Evolutionary conservation across 495 filamentous ascomycete species (phyloP).

Genomic region (Aspergillus taichungensis): DNA sequence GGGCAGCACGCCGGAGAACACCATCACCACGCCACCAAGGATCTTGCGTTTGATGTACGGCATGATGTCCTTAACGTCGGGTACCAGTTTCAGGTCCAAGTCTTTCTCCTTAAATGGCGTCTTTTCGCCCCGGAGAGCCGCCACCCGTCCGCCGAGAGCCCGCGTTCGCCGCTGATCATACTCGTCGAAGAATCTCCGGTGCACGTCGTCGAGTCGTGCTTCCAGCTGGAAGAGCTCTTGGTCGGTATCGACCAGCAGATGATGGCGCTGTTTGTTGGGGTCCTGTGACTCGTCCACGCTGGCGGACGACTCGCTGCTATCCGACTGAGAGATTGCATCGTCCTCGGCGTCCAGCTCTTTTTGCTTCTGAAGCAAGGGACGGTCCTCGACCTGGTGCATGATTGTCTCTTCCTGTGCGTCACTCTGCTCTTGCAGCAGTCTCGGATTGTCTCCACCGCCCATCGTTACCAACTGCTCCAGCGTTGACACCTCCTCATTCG

Average conservation of each 20-base stretch:
- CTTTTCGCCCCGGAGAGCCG: constrained; percentile 48
- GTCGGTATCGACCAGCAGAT: constrained; percentile 79
- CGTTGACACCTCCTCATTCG: constrained; percentile 40
- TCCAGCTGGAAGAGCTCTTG: constrained; percentile 68
- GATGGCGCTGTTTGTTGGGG: constrained; percentile 51
- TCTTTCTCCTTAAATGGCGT: constrained; percentile 39
- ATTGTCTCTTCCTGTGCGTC: constrained; percentile 78
- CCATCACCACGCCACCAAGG: constrained; percentile 60
- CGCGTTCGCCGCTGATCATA: constrained; percentile 51
- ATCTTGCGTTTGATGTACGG: constrained; percentile 64
- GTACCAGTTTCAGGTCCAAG: constrained; percentile 60
- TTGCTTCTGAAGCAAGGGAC: constrained; percentile 80
- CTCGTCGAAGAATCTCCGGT: constrained; percentile 70
- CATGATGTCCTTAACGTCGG: constrained; percentile 78
- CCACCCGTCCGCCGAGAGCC: constrained; percentile 49
- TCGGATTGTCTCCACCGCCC: constrained; percentile 63
- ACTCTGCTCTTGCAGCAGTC: constrained; percentile 62
- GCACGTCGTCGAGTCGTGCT: constrained; percentile 62
- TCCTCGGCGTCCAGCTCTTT: constrained; percentile 80
- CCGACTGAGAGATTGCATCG: constrained; percentile 36
- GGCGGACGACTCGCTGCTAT: constrained; percentile 30
- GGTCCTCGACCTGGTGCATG: constrained; percentile 78
- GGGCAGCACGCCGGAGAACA: constrained; percentile 85
- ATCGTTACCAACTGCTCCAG: constrained; percentile 70
- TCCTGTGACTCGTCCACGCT: constrained; percentile 37